Conservation (phyloP, 2,329 filamentous ascomycete species). For the Stagonosporopsis vannaccii region DNA sequence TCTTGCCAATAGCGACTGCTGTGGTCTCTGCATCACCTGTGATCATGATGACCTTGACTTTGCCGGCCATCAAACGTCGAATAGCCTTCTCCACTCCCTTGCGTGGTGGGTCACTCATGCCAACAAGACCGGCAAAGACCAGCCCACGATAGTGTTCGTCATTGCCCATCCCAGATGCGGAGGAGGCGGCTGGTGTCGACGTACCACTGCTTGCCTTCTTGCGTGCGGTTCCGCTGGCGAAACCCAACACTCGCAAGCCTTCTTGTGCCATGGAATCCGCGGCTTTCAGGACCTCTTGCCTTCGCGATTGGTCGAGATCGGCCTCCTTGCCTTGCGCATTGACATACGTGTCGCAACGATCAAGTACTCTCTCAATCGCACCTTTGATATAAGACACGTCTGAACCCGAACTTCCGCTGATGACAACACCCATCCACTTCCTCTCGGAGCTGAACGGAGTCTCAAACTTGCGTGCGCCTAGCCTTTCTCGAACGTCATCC, state of each 20-base stretch:
- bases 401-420: slow-evolving; percentile 65
- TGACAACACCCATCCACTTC: slow-evolving; percentile 99
- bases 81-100: slow-evolving; percentile 91
- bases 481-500: slow-evolving; percentile 85
- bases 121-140: slow-evolving; percentile 89
- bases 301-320: slow-evolving; percentile 77
- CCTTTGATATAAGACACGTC: slow-evolving; percentile 96
- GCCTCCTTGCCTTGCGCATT: slow-evolving; percentile 86
- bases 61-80: slow-evolving; percentile 86
- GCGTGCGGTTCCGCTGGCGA: slow-evolving; percentile 78
- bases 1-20: slow-evolving; percentile 89
- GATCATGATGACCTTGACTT: slow-evolving; percentile 98
- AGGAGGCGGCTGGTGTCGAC: slow-evolving; percentile 36
- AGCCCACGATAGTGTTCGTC: slow-evolving; percentile 84
- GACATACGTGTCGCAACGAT: slow-evolving; percentile 88
- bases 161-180: slow-evolving; percentile 50
- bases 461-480: slow-evolving; percentile 83
- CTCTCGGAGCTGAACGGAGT: slow-evolving; percentile 96
- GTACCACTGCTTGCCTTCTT: slow-evolving; percentile 41
- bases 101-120: slow-evolving; percentile 95
- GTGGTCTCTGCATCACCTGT: slow-evolving; percentile 96
- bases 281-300: slow-evolving; percentile 76
- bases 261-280: slow-evolving; percentile 88
- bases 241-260: slow-evolving; percentile 88
- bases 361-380: slow-evolving; percentile 84